Base-by-base conservation (phyloP, 106 monocot genomes). In the Triglochin maritima region DNA sequence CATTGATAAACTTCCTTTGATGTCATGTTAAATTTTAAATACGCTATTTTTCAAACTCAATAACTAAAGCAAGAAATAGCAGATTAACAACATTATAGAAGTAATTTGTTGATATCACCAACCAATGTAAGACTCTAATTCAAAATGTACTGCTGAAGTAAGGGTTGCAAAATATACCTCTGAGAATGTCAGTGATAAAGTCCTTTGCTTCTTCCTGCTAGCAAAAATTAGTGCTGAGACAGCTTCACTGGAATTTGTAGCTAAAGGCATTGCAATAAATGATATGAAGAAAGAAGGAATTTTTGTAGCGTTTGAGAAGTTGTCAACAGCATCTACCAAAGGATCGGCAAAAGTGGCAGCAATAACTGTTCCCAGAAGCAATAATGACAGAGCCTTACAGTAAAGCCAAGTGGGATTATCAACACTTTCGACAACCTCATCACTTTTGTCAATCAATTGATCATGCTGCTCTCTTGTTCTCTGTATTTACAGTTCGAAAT, bases 281-380 rank as follows among this genome's bases (percentile, higher is more conserved):
- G 69, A 70, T 57, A 70, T 70, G 59, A 70, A 70, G 69, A 70
- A 59, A 5, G 69, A 70, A 58, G 69, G 69, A 15, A 70, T 70
- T 6, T 46, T 70, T 7, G 70, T 70, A 59, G 59, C 70, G 60
- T 42, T 47, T 70, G 70, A 70, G 15, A 70, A 70, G 9, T 70
- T 59, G 70, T 48, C 60, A 4, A 70, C 70, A 41, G 70, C 49
- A 59, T 70, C 70, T 10, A 70, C 70, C 41, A 70, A 55, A 42
- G 70, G 70, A 59, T 70, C 70, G 47, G 70, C 70, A 70, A 70
- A 58, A 16, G 51, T 13, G 15, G 29, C 59, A 58, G 70, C 70
- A 46, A 70, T 58, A 11, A 57, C 59, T 49, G 59, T 59, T 70
- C 70, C 70, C 11, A 70, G 17, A 11, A 70, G 1, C 48, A 70